These are phyloP conservation scores for Fraxinus ornus DNA, from an alignment of 305 asterid species.

Conservation along the genomic window DNA sequence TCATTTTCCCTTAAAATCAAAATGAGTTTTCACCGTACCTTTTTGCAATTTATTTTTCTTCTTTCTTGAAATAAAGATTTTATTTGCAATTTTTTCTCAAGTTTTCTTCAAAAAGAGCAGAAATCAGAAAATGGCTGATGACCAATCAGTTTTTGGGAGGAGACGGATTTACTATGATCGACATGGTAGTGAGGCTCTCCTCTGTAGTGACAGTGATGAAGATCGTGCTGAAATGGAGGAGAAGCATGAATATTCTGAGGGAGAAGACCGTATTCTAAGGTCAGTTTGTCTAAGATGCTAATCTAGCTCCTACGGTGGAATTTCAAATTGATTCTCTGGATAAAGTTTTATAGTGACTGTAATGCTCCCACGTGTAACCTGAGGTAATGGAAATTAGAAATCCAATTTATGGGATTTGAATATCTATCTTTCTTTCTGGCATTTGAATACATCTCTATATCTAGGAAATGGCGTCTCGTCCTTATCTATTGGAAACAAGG, in stretches of 20 bases:
- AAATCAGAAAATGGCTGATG: slow-evolving; percentile 98
- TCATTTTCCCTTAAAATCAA: slow-evolving; percentile 1
- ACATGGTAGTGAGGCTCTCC: slow-evolving; percentile 84
- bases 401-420: neutral
- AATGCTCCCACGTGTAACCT: neutral
- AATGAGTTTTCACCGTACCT: slow-evolving; percentile 9
- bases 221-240: slow-evolving; percentile 61
- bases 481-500: slow-evolving; percentile 6
- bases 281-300: slow-evolving; percentile 30
- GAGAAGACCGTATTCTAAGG: slow-evolving; percentile 81
- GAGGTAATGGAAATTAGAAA: neutral
- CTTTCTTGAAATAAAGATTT: slow-evolving; percentile 15
- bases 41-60: slow-evolving; percentile 14
- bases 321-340: neutral
- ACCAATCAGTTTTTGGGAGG: slow-evolving; percentile 90
- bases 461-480: neutral
- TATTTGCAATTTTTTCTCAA: slow-evolving; percentile 39
- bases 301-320: neutral
- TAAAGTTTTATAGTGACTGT: neutral
- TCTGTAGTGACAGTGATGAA: slow-evolving; percentile 98
- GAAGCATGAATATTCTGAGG: slow-evolving; percentile 77
- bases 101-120: slow-evolving; percentile 62
- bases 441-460: slow-evolving; percentile 8
- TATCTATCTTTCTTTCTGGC: neutral
- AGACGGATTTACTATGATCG: slow-evolving; percentile 89